phyloP scores from a whole-genome alignment of 2,329 filamentous ascomycete genomes.

The Exserohilum turcica region DNA sequence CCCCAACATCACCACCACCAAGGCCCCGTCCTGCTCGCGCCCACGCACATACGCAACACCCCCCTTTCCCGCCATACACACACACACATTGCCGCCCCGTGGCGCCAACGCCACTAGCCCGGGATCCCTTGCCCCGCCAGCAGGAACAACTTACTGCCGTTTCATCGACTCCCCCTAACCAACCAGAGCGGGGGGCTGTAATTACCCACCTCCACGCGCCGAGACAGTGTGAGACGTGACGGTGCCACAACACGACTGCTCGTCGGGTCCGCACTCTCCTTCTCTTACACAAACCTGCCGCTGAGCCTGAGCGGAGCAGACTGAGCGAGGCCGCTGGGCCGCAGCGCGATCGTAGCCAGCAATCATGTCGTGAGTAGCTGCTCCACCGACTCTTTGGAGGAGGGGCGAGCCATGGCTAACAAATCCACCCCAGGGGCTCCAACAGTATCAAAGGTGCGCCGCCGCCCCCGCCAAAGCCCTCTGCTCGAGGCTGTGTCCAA shows the following conservation, averaged over 20 bases:
- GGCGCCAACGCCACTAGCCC: constrained; percentile 3
- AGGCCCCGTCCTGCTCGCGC: background rate
- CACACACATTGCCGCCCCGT: background rate
- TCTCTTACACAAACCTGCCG: constrained; percentile 24
- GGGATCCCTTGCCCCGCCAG: constrained; percentile 4
- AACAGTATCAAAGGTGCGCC: constrained; percentile 55
- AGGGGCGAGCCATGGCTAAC: constrained; percentile 49
- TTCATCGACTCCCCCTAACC: constrained; percentile 38
- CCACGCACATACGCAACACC: too few species aligned
- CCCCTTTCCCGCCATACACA: background rate
- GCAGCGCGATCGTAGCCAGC: constrained; percentile 34
- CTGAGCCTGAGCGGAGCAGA: constrained; percentile 25
- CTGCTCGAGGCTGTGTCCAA: background rate
- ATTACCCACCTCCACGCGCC: constrained; percentile 35
- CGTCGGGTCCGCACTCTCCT: constrained; percentile 15
- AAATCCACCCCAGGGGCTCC: constrained; percentile 43
- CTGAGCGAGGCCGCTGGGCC: constrained; percentile 46
- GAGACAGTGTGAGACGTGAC: constrained; percentile 32
- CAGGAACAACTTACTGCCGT: constrained; percentile 4
- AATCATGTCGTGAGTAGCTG: constrained; percentile 48
- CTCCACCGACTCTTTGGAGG: constrained; percentile 4
- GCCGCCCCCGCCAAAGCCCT: background rate
- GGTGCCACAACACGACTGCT: constrained; percentile 40
- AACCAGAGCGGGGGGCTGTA: constrained; percentile 40
- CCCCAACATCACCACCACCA: constrained; percentile 6